Base-by-base conservation (phyloP, 106 monocot genomes). In the Alisma plantagoaquatica region DNA sequence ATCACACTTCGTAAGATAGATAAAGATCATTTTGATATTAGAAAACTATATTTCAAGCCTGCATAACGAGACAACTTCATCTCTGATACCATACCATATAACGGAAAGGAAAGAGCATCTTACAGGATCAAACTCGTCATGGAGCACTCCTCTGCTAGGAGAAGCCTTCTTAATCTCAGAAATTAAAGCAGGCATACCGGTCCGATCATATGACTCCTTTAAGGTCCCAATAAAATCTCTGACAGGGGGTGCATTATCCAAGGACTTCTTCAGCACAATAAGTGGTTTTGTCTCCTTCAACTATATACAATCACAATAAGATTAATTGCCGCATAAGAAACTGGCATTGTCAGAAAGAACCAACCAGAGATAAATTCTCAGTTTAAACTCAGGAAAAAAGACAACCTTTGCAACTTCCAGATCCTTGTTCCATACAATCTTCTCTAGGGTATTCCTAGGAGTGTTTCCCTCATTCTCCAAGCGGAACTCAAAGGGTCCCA, bases 141-240 rank as follows among this genome's bases (percentile, higher is more conserved):
- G 61, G n/a, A 88, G 49, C 23, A 88, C 78, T 3, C 88, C 88
- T 49, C 72, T 72, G 21, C 88, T 88, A 23, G 87, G 87, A 66
- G 87, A 87, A 66, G 87, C 87, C 66, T 82, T 87, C 64, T 87
- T 87, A 12, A 83, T 79, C 63, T 88, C 88, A 10, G 88, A 82
- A 44, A 88, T 88, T 64, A 88, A 70, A 59, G 82, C 88, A 46
- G 88, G 88, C 73, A 79, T 25, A 31, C 66, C 51, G 9, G 70
- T 88, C 33, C 43, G 30, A 48, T 73, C 16, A 76, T 65, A 66
- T 10, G 78, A 72, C 35, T 61, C 67, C 49, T 67, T 73, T 32
- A 88, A 44, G 41, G 82, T 70, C 30, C 66, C 73, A 56, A 75
- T 15, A 59, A 88, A 88, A 62, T 88, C 82, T 53, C 75, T 64